A percentile compares a stretch with the other conserved stretches of the same genome.
Conservation (phyloP, 108 stramenopile genomes). For the Cyclotella atomus region DNA sequence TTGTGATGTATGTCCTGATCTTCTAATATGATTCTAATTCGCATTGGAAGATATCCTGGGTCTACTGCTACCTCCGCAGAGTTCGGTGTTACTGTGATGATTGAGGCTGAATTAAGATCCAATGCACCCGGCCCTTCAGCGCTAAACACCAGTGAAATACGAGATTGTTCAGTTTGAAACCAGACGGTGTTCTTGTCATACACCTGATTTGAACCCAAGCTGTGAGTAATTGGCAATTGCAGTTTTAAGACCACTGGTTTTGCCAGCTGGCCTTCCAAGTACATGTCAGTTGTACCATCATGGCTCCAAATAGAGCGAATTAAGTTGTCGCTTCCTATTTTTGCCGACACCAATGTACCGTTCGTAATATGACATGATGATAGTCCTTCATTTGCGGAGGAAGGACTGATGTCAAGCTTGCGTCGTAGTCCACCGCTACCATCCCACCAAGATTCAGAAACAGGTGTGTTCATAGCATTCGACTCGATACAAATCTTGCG, state of each 20-base stretch:
- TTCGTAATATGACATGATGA: slow-evolving; percentile 14
- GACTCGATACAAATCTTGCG: slow-evolving; percentile 43
- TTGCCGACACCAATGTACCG: slow-evolving; percentile 12
- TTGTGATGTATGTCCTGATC: slow-evolving; percentile 59
- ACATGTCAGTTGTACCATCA: slow-evolving; percentile 29
- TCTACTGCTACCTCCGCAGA: slow-evolving; percentile 1
- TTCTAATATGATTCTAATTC: slow-evolving; percentile 65
- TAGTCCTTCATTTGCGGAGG: background rate
- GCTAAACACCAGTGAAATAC: slow-evolving; percentile 58
- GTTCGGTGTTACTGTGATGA: slow-evolving; percentile 3
- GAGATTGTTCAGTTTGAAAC: slow-evolving; percentile 61
- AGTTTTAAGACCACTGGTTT: slow-evolving; percentile 10
- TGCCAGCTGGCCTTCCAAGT: slow-evolving; percentile 1
- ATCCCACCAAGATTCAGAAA: slow-evolving; percentile 58
- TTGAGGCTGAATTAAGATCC: background rate
- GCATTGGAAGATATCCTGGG: slow-evolving; percentile 9
- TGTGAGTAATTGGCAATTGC: slow-evolving; percentile 12
- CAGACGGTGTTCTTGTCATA: slow-evolving; percentile 25
- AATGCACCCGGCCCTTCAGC: slow-evolving; percentile 22
- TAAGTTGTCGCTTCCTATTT: slow-evolving; percentile 10
- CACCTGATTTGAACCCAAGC: background rate
- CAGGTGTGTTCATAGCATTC: slow-evolving; percentile 41
- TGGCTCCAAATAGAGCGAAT: slow-evolving; percentile 22
- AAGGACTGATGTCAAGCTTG: background rate
- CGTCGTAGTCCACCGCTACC: background rate